phyloP scores from a whole-genome alignment of 148 eudicot genomes.

The Mesembryanthemum crystallinum region DNA sequence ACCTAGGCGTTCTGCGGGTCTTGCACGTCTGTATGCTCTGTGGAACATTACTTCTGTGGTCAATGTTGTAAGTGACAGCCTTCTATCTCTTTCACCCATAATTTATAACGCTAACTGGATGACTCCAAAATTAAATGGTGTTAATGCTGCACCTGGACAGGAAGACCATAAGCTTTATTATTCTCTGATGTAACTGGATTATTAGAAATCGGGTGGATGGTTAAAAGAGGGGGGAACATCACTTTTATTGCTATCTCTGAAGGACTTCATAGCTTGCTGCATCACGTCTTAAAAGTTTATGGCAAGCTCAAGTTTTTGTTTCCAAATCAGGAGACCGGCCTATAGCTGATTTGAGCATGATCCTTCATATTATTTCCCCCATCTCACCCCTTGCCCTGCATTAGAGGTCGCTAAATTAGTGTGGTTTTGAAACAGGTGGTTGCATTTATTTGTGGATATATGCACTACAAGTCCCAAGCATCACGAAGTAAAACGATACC shows the following conservation, averaged over 20 bases:
- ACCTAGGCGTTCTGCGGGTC: conserved; percentile 93
- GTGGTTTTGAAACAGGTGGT: conserved; percentile 51
- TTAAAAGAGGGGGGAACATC: neutral
- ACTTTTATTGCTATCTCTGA: neutral
- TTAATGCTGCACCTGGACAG: no score
- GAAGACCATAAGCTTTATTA: no score
- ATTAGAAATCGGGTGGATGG: neutral
- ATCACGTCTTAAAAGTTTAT: neutral
- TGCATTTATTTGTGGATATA: conserved; percentile 75
- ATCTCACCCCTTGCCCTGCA: neutral
- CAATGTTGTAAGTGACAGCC: conserved; percentile 72
- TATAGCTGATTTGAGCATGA: neutral
- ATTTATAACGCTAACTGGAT: neutral
- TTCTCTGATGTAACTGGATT: neutral
- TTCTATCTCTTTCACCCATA: conserved; percentile 7
- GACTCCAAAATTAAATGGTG: neutral
- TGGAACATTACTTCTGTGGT: conserved; percentile 90
- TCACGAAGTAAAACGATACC: conserved; percentile 53
- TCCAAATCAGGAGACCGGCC: neutral
- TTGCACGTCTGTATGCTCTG: conserved; percentile 90
- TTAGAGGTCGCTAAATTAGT: conserved; percentile 1
- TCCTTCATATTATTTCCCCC: neutral
- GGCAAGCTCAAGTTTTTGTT: neutral
- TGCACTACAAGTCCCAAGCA: conserved; percentile 61
- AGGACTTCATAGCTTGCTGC: neutral